These are phyloP conservation scores for Aspergillus flavus DNA, from an alignment of 2,329 filamentous ascomycete species.

Conservation along the genomic window DNA sequence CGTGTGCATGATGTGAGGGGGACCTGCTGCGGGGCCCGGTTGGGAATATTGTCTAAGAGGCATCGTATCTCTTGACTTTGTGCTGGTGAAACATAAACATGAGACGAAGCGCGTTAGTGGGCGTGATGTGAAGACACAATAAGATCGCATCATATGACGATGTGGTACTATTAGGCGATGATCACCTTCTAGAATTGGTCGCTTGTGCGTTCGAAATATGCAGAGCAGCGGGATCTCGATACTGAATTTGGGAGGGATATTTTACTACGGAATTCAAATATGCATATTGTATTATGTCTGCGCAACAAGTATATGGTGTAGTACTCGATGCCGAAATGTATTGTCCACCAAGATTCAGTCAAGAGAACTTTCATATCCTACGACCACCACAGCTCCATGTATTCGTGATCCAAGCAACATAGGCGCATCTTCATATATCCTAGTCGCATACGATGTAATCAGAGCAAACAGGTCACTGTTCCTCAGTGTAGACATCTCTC, in stretches of 20 bases:
- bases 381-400: background rate
- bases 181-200: background rate
- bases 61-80: background rate
- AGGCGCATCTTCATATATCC: background rate
- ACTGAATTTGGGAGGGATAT: background rate
- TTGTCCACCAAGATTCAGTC: background rate
- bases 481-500: conserved; percentile 38
- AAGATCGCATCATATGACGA: background rate
- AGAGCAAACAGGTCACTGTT: conserved; percentile 22
- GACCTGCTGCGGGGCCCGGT: background rate
- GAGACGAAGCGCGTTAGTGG: background rate
- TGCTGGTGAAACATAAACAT: background rate
- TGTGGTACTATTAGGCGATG: background rate
- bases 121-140: background rate
- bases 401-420: background rate
- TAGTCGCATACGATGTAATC: background rate
- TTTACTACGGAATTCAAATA: background rate
- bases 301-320: conserved; percentile 14
- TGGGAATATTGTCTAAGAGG: background rate
- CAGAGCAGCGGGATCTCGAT: background rate
- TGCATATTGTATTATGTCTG: conserved; percentile 10
- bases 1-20: background rate
- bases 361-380: conserved; percentile 9
- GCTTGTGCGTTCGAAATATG: too few relatives aligned
- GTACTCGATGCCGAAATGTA: conserved; percentile 15